These are phyloP conservation scores for Discostella stelligeroides DNA, from an alignment of 108 stramenopile genomes.

Conservation along the genomic window DNA sequence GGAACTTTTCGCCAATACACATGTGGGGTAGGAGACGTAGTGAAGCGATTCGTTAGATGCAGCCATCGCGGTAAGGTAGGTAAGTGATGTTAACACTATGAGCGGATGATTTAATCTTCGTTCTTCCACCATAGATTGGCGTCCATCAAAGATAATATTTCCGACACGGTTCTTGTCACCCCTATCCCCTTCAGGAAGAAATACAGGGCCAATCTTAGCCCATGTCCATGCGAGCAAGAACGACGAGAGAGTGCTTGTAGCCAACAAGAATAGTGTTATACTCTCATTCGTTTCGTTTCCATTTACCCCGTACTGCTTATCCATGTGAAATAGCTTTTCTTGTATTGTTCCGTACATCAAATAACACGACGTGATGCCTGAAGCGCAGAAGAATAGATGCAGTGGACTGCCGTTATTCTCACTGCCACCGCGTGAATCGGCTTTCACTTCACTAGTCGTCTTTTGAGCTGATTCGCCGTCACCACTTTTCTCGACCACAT, in stretches of 20 bases:
- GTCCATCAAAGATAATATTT: neutral
- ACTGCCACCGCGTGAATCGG: too few relatives aligned
- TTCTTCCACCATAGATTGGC: neutral
- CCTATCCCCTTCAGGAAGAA: neutral
- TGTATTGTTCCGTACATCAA: constrained; percentile 82
- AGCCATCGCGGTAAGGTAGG: constrained; percentile 80
- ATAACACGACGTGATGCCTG: constrained; percentile 80
- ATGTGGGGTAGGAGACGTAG: constrained; percentile 91
- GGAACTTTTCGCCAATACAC: constrained; percentile 91
- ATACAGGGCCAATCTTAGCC: constrained; percentile 41
- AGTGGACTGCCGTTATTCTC: constrained; percentile 16
- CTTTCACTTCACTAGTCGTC: too few relatives aligned
- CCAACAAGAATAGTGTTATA: constrained; percentile 69
- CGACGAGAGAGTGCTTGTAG: constrained; percentile 66
- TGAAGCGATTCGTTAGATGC: constrained; percentile 77
- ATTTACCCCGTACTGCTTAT: constrained; percentile 18
- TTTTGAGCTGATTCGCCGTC: too few relatives aligned
- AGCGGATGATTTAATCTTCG: constrained; percentile 55
- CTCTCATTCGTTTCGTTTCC: constrained; percentile 45
- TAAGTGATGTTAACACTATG: constrained; percentile 46
- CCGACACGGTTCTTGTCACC: too few relatives aligned
- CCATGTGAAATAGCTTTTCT: constrained; percentile 57
- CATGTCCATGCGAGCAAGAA: constrained; percentile 64
- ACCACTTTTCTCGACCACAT: too few relatives aligned
- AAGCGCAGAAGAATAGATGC: constrained; percentile 57